Evolutionary conservation across 495 filamentous ascomycete genomes (phyloP), one percentile per base, ranked within the genome.

Genomic region (Daldinia caldariorum): DNA sequence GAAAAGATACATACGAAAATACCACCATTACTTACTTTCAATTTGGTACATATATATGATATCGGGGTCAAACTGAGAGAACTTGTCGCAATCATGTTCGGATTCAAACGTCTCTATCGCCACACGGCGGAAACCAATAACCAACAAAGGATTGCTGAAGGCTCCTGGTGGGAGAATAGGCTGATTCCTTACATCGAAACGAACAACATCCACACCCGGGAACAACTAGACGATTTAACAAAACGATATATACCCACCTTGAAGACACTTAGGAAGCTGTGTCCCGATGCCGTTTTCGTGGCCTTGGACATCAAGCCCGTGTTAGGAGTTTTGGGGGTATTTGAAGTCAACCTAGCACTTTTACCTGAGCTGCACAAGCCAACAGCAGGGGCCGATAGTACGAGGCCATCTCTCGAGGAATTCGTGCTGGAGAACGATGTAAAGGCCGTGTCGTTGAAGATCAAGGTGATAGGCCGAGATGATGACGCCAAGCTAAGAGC

Each of bases 261-360:
- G 31, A 51, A 38, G 3, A 1, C 55, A 12, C 12, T 70, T 6
- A 29, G 22, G 26, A 65, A 57, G 3, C 20, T 58, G 31, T 39
- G 45, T 37, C n/a, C 26, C 5, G 10, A 41, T 22, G 6, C 38
- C 22, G 61, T 35, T 31, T 65, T 65, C 35, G 32, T 70, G 10
- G 56, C 61, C 10, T 10, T 70, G 3, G 45, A 65, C 1, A 34
- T 34, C 14, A 26, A 53, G 14, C n/a, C 67, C 1, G 9, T 12
- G 31, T n/a, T 26, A 4, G 1, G 13, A 13, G 6, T 32, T 14
- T 2, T 12, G 6, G 29, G 16, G 16, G 6, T 29, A 5, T 20
- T 4, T 14, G 56, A 65, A 0, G 32, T 60, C 31, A 37, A 20
- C 18, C 16, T 70, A 8, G 67, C 67, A 20, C 32, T 65, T 61